phyloP scores from a whole-genome alignment of 257 asterid species.

The Solanum tarijense region DNA sequence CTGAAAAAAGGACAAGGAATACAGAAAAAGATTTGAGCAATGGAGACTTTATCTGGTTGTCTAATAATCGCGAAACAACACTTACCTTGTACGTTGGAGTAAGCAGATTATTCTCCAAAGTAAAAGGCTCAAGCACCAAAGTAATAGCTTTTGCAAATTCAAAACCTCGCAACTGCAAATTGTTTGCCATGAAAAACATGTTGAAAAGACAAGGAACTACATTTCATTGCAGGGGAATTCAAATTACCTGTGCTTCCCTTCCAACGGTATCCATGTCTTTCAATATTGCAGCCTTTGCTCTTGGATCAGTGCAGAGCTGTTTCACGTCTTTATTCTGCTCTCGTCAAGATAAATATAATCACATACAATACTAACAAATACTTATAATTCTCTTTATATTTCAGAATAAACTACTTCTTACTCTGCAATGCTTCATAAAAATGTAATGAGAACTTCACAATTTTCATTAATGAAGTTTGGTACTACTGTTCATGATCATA shows the following conservation, averaged over 20 bases:
- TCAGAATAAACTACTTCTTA: too few relatives aligned
- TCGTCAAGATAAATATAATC: background rate
- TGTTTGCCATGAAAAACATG: background rate
- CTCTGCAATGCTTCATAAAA: too few relatives aligned
- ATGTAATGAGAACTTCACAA: too few relatives aligned
- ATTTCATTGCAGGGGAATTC: background rate
- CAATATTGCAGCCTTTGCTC: slow-evolving; percentile 47
- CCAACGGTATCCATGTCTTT: slow-evolving; percentile 62
- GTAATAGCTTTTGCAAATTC: slow-evolving; percentile 65
- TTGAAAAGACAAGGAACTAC: background rate
- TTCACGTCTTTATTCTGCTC: slow-evolving; percentile 37
- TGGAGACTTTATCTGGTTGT: background rate
- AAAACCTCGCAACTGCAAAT: slow-evolving; percentile 66
- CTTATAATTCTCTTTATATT: background rate
- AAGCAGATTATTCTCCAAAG: slow-evolving; percentile 56
- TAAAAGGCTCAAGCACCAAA: slow-evolving; percentile 53
- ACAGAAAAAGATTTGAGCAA: background rate
- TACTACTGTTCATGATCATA: too few relatives aligned
- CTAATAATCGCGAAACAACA: background rate
- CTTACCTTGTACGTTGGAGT: slow-evolving; percentile 76
- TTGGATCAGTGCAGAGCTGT: slow-evolving; percentile 40
- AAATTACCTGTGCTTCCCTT: slow-evolving; percentile 56
- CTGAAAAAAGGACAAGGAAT: slow-evolving; percentile 27
- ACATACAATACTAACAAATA: background rate
- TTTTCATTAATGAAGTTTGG: too few relatives aligned